Evolutionary conservation across 2,329 filamentous ascomycete species (phyloP).

Genomic region (Acarospora socialis): DNA sequence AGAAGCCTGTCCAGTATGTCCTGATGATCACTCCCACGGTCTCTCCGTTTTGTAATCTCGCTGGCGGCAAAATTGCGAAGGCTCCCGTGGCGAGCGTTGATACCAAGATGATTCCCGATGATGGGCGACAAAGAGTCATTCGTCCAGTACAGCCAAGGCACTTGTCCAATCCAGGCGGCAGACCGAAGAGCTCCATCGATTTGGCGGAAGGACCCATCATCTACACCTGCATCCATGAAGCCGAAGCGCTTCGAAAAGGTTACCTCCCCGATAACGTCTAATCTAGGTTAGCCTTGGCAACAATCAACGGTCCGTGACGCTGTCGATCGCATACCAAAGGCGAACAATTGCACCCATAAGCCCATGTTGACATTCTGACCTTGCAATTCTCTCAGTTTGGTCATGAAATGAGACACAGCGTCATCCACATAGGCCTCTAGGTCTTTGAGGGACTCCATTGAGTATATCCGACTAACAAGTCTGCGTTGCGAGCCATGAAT

Average conservation of each 20-base stretch:
- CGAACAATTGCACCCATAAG: constrained; percentile 28
- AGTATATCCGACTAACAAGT: constrained; percentile 23
- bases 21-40: constrained; percentile 20
- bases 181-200: constrained; percentile 22
- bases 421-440: constrained; percentile 28
- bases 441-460: constrained; percentile 25
- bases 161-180: constrained; percentile 25
- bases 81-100: constrained; percentile 21
- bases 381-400: constrained; percentile 18
- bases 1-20: constrained; percentile 27
- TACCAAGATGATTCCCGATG: constrained; percentile 24
- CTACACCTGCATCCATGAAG: constrained; percentile 22
- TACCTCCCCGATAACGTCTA: constrained; percentile 30
- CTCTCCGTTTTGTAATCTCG: constrained; percentile 19
- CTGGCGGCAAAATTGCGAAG: constrained; percentile 21
- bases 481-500: constrained; percentile 23
- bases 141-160: constrained; percentile 23
- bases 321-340: constrained; percentile 26
- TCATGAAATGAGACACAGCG: constrained; percentile 22
- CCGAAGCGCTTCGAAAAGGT: constrained; percentile 25
- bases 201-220: constrained; percentile 22
- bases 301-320: background rate
- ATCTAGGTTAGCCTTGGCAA: too few species aligned
- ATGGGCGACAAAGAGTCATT: constrained; percentile 23
- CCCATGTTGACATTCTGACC: constrained; percentile 21